These are phyloP conservation scores for Plasmodium knowlesi DNA, from an alignment of 169 alveolate genomes.

Conservation along the genomic window DNA sequence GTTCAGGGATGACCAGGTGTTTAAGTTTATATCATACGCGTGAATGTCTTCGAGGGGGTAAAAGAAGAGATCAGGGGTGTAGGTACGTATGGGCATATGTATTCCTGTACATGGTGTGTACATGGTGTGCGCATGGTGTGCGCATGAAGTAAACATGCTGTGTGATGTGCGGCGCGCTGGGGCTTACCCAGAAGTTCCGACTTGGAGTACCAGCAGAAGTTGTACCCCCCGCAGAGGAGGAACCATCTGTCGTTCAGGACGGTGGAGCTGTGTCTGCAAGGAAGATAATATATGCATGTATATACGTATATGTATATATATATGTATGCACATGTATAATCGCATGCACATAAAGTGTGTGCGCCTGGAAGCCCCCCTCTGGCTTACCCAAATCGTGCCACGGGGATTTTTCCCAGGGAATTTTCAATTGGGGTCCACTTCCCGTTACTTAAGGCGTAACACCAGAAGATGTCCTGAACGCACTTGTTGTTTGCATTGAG, in stretches of 20 bases:
- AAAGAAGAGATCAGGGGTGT: neutral
- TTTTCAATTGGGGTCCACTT: slow-evolving; percentile 52
- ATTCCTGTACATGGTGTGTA: neutral
- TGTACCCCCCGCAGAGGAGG: slow-evolving; percentile 63
- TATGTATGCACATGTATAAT: neutral
- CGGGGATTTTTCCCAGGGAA: slow-evolving; percentile 39
- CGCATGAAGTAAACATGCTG: too few relatives aligned
- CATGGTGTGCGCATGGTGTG: neutral
- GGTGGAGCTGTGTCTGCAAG: slow-evolving; percentile 51
- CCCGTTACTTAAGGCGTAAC: slow-evolving; percentile 61
- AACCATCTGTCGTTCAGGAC: slow-evolving; percentile 66
- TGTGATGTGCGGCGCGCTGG: neutral
- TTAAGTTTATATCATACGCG: slow-evolving; percentile 64
- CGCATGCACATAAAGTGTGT: neutral
- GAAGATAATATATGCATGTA: neutral
- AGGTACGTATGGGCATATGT: neutral
- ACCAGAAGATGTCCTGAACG: slow-evolving; percentile 67
- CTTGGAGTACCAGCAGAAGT: slow-evolving; percentile 29
- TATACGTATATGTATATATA: neutral
- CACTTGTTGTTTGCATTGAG: slow-evolving; percentile 24
- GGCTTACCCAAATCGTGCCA: slow-evolving; percentile 43
- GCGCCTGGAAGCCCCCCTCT: neutral
- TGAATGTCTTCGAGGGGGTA: slow-evolving; percentile 18
- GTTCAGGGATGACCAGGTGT: slow-evolving; percentile 47
- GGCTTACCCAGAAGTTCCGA: slow-evolving; percentile 29